Conservation (phyloP, 129 eudicot genomes). For the Flaveria robusta region DNA sequence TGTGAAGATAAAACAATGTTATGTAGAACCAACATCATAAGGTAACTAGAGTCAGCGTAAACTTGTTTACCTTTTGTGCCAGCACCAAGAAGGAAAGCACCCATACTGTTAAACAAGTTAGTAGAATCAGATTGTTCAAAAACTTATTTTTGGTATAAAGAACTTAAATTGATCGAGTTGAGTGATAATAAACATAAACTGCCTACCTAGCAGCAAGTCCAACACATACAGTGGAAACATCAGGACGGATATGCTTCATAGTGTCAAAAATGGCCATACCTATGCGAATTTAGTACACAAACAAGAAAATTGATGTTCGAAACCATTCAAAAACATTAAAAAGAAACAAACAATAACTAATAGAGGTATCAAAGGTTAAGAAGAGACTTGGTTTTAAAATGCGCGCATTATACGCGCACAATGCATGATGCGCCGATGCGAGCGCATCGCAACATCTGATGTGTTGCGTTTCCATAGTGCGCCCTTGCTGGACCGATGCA, state of each 20-base stretch:
- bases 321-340: not conserved
- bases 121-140: constrained; percentile 3
- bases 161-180: not conserved
- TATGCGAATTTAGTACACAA: constrained; percentile 28
- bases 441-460: too few relatives aligned
- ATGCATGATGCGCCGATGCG: too few relatives aligned
- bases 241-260: constrained; percentile 93
- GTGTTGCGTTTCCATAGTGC: too few relatives aligned
- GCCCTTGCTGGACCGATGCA: too few relatives aligned
- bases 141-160: not conserved
- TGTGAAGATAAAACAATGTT: constrained; percentile 6
- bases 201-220: constrained; percentile 96
- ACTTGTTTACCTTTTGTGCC: constrained; percentile 85
- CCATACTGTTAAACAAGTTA: constrained; percentile 64
- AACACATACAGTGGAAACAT: constrained; percentile 90
- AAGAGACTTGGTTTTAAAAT: too few relatives aligned
- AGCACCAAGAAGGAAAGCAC: constrained; percentile 90
- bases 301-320: not conserved
- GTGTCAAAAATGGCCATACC: constrained; percentile 98
- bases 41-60: not conserved
- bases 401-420: too few relatives aligned
- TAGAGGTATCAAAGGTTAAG: not conserved
- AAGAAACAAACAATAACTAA: not conserved
- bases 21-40: constrained; percentile 11
- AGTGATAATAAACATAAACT: not conserved